Base-by-base conservation (phyloP, 768 basidiomycete genomes). In the Calocera cornea region DNA sequence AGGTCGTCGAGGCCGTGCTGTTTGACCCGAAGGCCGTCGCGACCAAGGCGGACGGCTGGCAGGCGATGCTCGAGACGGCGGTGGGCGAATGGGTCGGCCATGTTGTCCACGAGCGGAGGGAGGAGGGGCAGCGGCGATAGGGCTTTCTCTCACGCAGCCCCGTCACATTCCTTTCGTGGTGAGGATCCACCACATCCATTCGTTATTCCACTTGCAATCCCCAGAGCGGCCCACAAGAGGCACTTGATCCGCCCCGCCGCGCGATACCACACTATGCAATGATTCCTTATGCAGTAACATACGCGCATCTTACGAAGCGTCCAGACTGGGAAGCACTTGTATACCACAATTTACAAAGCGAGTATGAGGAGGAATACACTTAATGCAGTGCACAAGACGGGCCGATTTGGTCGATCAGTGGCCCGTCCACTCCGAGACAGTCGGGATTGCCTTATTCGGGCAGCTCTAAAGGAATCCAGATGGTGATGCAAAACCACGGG, bases 21-120 rank as follows among this genome's bases (percentile, higher is more conserved):
- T 94, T 95, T 69, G 90, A 94, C 72, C 84, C 89, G 0, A 82
- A 83, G 50, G 75, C 85, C 1, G 83, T 94, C 1, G 92, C 91
- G 33, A 80, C 84, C 68, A 84, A 81, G 67, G 91, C 88, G 12
- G 80, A 82, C 0, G 90, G 88, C 0, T 95, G 92, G 92, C 87
- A 91, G 67, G 78, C 78, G 29, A 90, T 92, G 88, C 79, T 95
- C 3, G 85, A 88, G 74, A 72, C 72, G 24, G 81, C 84, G 0
- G 76, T 92, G 12, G 60, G 83, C 44, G 77, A 80, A 38, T 95
- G 92, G 92, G 80, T 86, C 66, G 78, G 80, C 27, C 84, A 81
- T 33, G 86, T 87, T 7, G 83, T 90, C 2, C 82, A 84, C 40
- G 92, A 95, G 77, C 77, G 77, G 74, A 60, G 81, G 41, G 71